Conservation (phyloP, 305 asterid species). For the Striga hermonthica region DNA sequence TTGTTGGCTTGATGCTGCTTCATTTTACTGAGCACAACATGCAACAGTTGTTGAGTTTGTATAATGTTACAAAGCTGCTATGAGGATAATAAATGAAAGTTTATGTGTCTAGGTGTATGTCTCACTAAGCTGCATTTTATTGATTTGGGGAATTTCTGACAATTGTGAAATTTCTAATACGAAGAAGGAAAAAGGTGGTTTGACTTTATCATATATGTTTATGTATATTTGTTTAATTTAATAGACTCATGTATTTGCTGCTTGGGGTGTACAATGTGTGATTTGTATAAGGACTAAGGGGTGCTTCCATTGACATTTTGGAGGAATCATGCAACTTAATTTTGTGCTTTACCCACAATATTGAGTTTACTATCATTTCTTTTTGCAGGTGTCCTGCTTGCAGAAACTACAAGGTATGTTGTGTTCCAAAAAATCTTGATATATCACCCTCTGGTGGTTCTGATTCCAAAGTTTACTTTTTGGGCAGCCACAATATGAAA, state of each 20-base stretch:
- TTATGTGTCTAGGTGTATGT: no score
- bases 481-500: conserved; percentile 80
- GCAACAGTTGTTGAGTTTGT: no score
- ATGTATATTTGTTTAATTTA: not conserved
- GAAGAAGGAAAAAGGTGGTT: conserved; percentile 15
- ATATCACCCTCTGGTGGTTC: conserved; percentile 27
- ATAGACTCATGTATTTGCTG: conserved; percentile 5
- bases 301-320: conserved; percentile 12
- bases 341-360: conserved; percentile 23
- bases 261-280: conserved; percentile 15
- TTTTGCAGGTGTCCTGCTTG: conserved; percentile 88
- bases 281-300: not conserved
- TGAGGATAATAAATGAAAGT: no score
- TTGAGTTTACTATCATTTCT: conserved; percentile 27
- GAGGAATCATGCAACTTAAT: conserved; percentile 6
- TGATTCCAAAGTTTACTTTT: conserved; percentile 30
- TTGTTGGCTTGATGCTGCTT: not conserved
- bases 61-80: no score
- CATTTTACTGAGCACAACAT: no score
- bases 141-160: not conserved
- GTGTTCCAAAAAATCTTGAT: conserved; percentile 17
- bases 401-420: conserved; percentile 75
- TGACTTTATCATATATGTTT: conserved; percentile 1
- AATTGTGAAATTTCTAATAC: not conserved
- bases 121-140: no score